A percentile compares a stretch with the other conserved stretches of the same genome.
These are phyloP conservation scores for Emergomyces pasteurianus DNA, from an alignment of 2,329 filamentous ascomycete species.

Conservation along the genomic window DNA sequence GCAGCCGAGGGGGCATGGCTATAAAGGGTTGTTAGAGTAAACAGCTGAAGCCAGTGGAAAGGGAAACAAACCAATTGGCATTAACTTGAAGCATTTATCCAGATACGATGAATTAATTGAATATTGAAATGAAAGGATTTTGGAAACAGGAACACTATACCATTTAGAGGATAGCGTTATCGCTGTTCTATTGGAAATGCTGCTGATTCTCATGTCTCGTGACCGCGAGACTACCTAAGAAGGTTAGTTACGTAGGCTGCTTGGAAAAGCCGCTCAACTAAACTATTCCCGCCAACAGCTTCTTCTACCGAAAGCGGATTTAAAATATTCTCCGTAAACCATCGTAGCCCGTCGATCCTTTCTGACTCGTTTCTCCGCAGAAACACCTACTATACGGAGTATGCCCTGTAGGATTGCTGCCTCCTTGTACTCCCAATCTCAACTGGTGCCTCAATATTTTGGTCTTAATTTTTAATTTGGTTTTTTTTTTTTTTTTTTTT, in stretches of 20 bases:
- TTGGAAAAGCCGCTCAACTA: too few relatives aligned
- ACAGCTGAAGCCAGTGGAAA: background rate
- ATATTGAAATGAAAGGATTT: background rate
- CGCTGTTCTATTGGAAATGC: background rate
- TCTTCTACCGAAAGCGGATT: too few relatives aligned
- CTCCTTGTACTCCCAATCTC: too few relatives aligned
- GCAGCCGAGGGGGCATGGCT: conserved; percentile 26
- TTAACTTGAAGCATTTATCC: background rate
- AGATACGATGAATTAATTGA: background rate
- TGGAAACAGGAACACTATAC: background rate
- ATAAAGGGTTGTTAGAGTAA: conserved; percentile 4
- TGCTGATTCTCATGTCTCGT: too few relatives aligned
- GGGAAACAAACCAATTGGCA: background rate
- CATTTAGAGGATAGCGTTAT: background rate
- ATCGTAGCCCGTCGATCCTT: background rate
- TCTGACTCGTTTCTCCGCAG: background rate
- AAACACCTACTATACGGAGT: background rate
- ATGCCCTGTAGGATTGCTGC: too few relatives aligned
- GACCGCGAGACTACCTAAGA: too few relatives aligned
- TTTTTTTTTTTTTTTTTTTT: too few relatives aligned
- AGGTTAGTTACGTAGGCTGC: too few relatives aligned
- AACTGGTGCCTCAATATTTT: too few relatives aligned
- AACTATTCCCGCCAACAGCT: too few relatives aligned
- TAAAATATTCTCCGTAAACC: background rate
- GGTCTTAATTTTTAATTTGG: too few relatives aligned